Evolutionary conservation across 306 rosid genomes (phyloP).

Genomic region (Acacia confusa): DNA sequence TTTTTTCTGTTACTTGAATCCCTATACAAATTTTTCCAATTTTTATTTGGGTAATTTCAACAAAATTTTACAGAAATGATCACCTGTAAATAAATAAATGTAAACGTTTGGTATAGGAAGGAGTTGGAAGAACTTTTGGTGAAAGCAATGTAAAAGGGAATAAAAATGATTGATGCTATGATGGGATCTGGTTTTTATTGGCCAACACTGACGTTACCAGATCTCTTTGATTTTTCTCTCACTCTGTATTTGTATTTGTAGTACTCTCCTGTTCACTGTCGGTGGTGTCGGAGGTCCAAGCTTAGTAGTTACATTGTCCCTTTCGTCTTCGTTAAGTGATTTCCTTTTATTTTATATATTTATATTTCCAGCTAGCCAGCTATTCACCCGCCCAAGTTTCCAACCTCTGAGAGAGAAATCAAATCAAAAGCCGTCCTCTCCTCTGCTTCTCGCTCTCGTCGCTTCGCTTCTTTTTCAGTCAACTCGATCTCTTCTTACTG

Average conservation of each 20-base stretch:
- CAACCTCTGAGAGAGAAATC: conserved; percentile 26
- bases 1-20: too few species aligned
- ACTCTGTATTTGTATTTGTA: not conserved
- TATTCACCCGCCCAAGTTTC: conserved; percentile 18
- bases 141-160: conserved; percentile 25
- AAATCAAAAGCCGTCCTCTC: not conserved
- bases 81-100: not conserved
- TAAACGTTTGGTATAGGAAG: not conserved
- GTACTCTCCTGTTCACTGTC: conserved; percentile 40
- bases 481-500: conserved; percentile 37
- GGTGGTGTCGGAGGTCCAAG: conserved; percentile 49
- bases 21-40: too few species aligned
- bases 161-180: conserved; percentile 29
- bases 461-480: conserved; percentile 31
- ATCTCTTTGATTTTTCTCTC: conserved; percentile 30
- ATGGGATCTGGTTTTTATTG: not conserved
- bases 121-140: not conserved
- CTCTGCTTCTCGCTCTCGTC: not conserved
- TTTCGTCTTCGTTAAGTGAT: conserved; percentile 52
- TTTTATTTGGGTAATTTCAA: not conserved
- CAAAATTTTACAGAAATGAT: not conserved
- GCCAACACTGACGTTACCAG: conserved; percentile 19
- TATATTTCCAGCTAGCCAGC: conserved; percentile 56
- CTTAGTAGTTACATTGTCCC: conserved; percentile 51
- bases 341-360: conserved; percentile 36